Conservation (phyloP, 2,329 filamentous ascomycete genomes). For the Drechslera avenae region DNA sequence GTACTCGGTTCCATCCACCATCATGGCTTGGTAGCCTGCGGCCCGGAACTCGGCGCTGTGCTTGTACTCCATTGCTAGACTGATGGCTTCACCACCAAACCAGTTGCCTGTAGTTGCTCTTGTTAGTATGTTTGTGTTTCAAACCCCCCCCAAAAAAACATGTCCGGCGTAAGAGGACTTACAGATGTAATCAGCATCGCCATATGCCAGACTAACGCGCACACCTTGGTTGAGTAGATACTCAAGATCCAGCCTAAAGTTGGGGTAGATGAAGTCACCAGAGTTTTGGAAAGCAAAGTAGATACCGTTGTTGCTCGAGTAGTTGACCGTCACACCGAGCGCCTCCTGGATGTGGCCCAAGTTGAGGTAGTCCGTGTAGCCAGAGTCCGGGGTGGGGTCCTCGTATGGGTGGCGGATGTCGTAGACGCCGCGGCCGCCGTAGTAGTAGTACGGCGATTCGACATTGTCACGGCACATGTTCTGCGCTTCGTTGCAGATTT, state of each 20-base stretch:
- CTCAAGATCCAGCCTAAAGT: conserved; percentile 55
- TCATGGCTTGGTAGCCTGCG: conserved; percentile 40
- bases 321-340: conserved; percentile 68
- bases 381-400: conserved; percentile 62
- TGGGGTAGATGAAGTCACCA: conserved; percentile 64
- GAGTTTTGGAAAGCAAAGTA: conserved; percentile 58
- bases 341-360: conserved; percentile 61
- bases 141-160: no score
- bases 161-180: conserved; percentile 20
- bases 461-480: conserved; percentile 63
- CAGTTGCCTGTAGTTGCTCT: conserved; percentile 39
- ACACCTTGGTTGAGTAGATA: conserved; percentile 50
- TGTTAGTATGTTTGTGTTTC: no score
- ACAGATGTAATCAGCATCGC: conserved; percentile 48
- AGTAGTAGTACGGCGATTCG: conserved; percentile 61
- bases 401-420: conserved; percentile 54
- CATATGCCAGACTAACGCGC: conserved; percentile 44
- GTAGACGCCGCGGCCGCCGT: conserved; percentile 61
- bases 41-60: conserved; percentile 35
- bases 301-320: conserved; percentile 58
- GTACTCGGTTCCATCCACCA: conserved; percentile 47
- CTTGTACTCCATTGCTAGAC: conserved; percentile 45
- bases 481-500: conserved; percentile 60
- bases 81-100: conserved; percentile 48
- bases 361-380: conserved; percentile 62